phyloP scores from a whole-genome alignment of 2,329 filamentous ascomycete genomes.

The Pyricularia sp. region DNA sequence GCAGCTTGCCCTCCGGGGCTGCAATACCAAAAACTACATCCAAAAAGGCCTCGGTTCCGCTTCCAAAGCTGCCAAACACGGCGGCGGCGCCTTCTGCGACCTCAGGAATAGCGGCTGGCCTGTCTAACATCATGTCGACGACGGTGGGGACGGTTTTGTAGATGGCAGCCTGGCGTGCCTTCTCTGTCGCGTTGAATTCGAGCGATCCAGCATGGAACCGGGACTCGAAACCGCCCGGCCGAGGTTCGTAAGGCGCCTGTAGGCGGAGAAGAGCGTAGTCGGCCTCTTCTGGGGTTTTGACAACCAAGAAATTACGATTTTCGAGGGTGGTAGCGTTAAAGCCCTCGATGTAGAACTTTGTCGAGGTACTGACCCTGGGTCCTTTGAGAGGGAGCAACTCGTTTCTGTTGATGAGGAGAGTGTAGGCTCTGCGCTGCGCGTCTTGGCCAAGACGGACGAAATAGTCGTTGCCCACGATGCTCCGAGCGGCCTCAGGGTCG shows the following conservation, averaged over 20 bases:
- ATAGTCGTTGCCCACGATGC: background rate
- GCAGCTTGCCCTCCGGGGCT: background rate
- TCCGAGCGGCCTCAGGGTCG: slow-evolving; percentile 18
- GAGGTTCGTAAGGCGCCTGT: background rate
- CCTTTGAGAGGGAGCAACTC: background rate
- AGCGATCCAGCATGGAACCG: background rate
- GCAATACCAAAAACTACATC: background rate
- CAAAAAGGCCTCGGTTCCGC: background rate
- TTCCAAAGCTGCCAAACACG: background rate
- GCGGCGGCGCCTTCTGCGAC: slow-evolving; percentile 2
- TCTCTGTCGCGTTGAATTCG: background rate
- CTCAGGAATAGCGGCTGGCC: slow-evolving; percentile 28
- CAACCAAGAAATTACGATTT: slow-evolving; percentile 12
- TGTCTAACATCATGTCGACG: slow-evolving; percentile 33
- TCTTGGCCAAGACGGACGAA: background rate
- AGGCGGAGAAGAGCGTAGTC: slow-evolving; percentile 16
- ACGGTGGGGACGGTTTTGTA: slow-evolving; percentile 27
- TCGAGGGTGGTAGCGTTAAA: background rate
- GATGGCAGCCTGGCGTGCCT: slow-evolving; percentile 10
- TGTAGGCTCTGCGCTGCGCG: background rate
- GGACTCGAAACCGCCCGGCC: background rate
- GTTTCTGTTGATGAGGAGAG: background rate
- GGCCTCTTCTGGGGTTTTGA: slow-evolving; percentile 24
- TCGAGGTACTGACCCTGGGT: slow-evolving; percentile 18
- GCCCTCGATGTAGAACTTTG: slow-evolving; percentile 33